Evolutionary conservation across 2,329 filamentous ascomycete genomes (phyloP).

Genomic region (Nemania bipapillata): DNA sequence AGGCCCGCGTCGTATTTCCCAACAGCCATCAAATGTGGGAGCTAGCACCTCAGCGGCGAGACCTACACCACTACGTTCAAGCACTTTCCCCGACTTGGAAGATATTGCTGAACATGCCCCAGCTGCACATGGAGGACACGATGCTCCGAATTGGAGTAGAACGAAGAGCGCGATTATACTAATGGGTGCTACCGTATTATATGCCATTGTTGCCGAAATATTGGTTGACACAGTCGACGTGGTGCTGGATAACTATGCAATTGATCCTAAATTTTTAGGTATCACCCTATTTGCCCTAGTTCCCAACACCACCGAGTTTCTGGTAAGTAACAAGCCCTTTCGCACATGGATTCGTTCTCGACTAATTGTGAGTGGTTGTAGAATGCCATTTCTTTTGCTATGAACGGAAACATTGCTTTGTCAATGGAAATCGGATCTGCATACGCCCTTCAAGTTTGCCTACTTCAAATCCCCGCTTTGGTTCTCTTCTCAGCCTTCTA

Average conservation of each 20-base stretch:
- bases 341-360: conserved; percentile 10
- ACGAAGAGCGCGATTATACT: conserved; percentile 90
- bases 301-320: conserved; percentile 96
- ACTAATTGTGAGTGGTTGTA: conserved; percentile 51
- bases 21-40: conserved; percentile 45
- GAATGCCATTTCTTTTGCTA: conserved; percentile 98
- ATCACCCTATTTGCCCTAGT: conserved; percentile 97
- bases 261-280: conserved; percentile 96
- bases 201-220: conserved; percentile 97
- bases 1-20: conserved; percentile 55
- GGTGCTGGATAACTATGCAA: conserved; percentile 87
- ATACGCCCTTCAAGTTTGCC: conserved; percentile 94
- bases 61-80: conserved; percentile 52
- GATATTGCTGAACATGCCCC: conserved; percentile 57
- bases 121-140: conserved; percentile 79
- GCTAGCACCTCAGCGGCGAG: conserved; percentile 47
- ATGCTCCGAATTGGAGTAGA: conserved; percentile 98
- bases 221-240: conserved; percentile 96
- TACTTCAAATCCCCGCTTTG: conserved; percentile 91
- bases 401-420: conserved; percentile 98
- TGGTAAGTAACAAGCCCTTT: conserved; percentile 67
- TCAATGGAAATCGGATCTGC: conserved; percentile 99
- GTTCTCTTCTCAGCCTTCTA: conserved; percentile 89
- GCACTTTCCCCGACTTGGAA: conserved; percentile 59
- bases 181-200: conserved; percentile 86